A percentile compares a stretch with the other conserved stretches of the same genome.
Conservation (phyloP, 23 red algal species). For the Gracilariopsis chorda region DNA sequence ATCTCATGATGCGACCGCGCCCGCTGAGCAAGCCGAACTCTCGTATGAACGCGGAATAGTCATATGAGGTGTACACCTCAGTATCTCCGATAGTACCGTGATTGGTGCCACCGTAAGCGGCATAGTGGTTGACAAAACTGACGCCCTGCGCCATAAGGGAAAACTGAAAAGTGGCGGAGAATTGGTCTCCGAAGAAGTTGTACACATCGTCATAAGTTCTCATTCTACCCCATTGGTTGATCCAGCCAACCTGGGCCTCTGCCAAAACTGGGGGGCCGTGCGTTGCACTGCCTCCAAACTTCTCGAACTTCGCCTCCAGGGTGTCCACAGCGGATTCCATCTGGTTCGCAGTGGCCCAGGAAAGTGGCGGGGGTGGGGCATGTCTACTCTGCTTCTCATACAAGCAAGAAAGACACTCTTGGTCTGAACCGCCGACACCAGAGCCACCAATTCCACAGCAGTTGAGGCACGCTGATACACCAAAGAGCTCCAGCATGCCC, state of each 20-base stretch:
- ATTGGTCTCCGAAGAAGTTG: conserved; percentile 86
- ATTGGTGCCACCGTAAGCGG: conserved; percentile 86
- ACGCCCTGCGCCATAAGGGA: conserved; percentile 83
- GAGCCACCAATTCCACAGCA: conserved; percentile 75
- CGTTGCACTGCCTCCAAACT: conserved; percentile 71
- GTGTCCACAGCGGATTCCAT: conserved; percentile 63
- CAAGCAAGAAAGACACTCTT: conserved; percentile 44
- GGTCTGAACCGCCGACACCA: conserved; percentile 74
- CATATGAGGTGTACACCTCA: conserved; percentile 93
- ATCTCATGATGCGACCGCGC: conserved; percentile 69
- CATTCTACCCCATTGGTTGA: conserved; percentile 91
- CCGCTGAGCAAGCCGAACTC: conserved; percentile 76
- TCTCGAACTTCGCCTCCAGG: conserved; percentile 48
- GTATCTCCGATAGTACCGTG: conserved; percentile 87
- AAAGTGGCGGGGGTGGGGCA: conserved; percentile 44
- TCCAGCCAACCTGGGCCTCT: conserved; percentile 91
- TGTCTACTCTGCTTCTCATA: conserved; percentile 23
- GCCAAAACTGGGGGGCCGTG: conserved; percentile 61
- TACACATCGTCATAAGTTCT: conserved; percentile 93
- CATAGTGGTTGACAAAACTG: conserved; percentile 80
- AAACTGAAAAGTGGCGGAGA: conserved; percentile 69
- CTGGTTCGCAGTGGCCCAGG: conserved; percentile 63
- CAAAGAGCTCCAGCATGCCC: conserved; percentile 62
- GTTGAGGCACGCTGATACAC: conserved; percentile 54
- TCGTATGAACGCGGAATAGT: conserved; percentile 87